Evolutionary conservation across 352 stramenopile genomes (phyloP).

Genomic region (Globisporangium irregulare): DNA sequence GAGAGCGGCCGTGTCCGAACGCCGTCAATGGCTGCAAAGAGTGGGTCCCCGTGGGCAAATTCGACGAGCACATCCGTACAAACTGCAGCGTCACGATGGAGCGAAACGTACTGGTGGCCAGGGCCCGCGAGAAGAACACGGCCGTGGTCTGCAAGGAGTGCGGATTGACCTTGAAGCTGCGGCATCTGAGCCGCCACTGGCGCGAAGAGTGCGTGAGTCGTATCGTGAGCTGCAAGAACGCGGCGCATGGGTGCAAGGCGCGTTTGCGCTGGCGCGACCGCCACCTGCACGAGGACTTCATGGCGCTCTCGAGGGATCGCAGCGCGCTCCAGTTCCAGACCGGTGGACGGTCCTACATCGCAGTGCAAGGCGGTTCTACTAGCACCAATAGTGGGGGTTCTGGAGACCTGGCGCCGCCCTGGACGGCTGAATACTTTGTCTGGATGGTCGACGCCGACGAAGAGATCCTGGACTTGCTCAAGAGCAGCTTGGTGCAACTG

Average conservation of each 20-base stretch:
- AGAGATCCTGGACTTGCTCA: slow-evolving; percentile 52
- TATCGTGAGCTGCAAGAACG: slow-evolving; percentile 68
- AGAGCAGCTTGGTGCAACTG: slow-evolving; percentile 31
- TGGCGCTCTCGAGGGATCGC: slow-evolving; percentile 36
- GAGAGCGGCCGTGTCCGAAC: slow-evolving; percentile 71
- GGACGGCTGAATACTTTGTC: slow-evolving; percentile 69
- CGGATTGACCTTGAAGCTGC: slow-evolving; percentile 32
- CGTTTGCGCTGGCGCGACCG: slow-evolving; percentile 62
- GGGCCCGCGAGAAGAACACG: slow-evolving; percentile 47
- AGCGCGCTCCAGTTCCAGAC: slow-evolving; percentile 53
- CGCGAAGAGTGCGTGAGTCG: slow-evolving; percentile 55
- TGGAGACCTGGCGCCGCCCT: slow-evolving; percentile 51
- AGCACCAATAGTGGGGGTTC: background rate
- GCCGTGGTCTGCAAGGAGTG: slow-evolving; percentile 49
- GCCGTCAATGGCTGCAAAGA: slow-evolving; percentile 51
- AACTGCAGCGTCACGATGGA: slow-evolving; percentile 52
- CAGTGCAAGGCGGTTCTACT: slow-evolving; percentile 20
- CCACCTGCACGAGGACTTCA: slow-evolving; percentile 65
- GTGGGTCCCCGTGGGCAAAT: slow-evolving; percentile 64
- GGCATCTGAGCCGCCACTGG: slow-evolving; percentile 39
- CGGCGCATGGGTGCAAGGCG: slow-evolving; percentile 53
- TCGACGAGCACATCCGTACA: slow-evolving; percentile 45
- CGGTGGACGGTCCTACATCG: slow-evolving; percentile 43
- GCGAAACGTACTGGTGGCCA: slow-evolving; percentile 48
- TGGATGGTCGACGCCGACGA: slow-evolving; percentile 49